Base-by-base conservation (phyloP, 2,329 filamentous ascomycete genomes). In the Monilinia fructicola region DNA sequence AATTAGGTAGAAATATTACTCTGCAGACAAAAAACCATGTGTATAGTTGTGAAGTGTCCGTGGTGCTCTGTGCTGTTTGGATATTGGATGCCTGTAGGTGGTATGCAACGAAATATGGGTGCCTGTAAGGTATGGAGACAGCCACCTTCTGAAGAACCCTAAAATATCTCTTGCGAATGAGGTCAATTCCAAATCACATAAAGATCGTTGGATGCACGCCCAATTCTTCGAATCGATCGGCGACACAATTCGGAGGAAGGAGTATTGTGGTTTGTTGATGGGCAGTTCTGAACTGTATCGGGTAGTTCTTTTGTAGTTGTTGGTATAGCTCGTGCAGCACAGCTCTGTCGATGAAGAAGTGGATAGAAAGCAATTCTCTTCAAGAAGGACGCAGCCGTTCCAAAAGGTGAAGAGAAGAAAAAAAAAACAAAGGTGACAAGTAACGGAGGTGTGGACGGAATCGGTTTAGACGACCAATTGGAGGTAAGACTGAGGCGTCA, bases 51-150 rank as follows among this genome's bases (percentile, higher is more conserved):
- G 31, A 63, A 63, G 35, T 52, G 38, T 38, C 31, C 53, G 42
- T 48, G 42, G 21, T 46, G 38, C 18, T 26, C 44, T 23, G 9
- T 52, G 18, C 31, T 48, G 31, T 38, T 44, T 61, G n/a, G 44
- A 23, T 18, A 40, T 65, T 60, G 54, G 23, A n/a, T 50, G 46
- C 35, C 31, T 60, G 14, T 2, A 65, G 35, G 46, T 52, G 18
- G 31, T 52, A 60, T 31, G 48, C 58, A 50, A 35, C 42, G n/a
- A 31, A 35, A 40, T 23, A 59, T 59, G 54, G 44, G 31, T 65
- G 63, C 44, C 63, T 65, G 63, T 35, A 46, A 61, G n/a, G 4
- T 6, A 60, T 60, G 58, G 21, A 61, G 64, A 54, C 54, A 52
- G 54, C 54, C 64, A 61, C 54, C 44, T 59, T 18, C 18, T 61